Evolutionary conservation across 2,329 filamentous ascomycete genomes (phyloP), one percentile per base, ranked within the genome.

Genomic region (Aspergillus sp.): DNA sequence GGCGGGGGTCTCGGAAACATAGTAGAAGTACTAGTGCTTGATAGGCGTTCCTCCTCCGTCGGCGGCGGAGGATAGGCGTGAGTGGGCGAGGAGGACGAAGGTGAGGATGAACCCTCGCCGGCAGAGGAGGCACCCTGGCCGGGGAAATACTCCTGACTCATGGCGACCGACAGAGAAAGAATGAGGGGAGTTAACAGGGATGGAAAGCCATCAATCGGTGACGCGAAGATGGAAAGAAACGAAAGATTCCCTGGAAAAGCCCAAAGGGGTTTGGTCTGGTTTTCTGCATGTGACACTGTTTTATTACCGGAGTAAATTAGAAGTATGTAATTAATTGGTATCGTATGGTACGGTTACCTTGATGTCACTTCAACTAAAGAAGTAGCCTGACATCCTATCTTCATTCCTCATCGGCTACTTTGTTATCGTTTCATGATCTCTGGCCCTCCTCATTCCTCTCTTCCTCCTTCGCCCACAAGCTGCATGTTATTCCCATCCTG

Each of bases 111-210:
- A 47, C 71, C 71, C 62, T 77, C 74, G 52, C 74, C 69, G 59
- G 70, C 69, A 39, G 72, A 71, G 32, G 75, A 77, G 54, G 69
- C 68, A 63, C 70, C 70, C 51, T 73, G 71, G 60, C 65, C 67
- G 59, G 74, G 70, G 60, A 71, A 75, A 67, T 79, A 76, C 54
- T 79, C 72, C 69, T 79, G 77, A 73, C 74, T 79, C 78, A 80
- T 80, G 63, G 62, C 69, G 63, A 64, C 32, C 32, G 38, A 43
- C 38, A 36, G 25, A 9, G 21, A 19, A 52, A 51, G 32, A 4
- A 51, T 17, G 17, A 43, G 21, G 28, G 30, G 30, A 39, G 7
- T 19, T 13, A 13, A 39, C 3, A 21, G 32, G 25, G 51, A 43
- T 50, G 47, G 47, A 49, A 53, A 53, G 30, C 32, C 21, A 54